Base-by-base conservation (phyloP, 495 filamentous ascomycete genomes). In the Neohortaea acidophila region DNA sequence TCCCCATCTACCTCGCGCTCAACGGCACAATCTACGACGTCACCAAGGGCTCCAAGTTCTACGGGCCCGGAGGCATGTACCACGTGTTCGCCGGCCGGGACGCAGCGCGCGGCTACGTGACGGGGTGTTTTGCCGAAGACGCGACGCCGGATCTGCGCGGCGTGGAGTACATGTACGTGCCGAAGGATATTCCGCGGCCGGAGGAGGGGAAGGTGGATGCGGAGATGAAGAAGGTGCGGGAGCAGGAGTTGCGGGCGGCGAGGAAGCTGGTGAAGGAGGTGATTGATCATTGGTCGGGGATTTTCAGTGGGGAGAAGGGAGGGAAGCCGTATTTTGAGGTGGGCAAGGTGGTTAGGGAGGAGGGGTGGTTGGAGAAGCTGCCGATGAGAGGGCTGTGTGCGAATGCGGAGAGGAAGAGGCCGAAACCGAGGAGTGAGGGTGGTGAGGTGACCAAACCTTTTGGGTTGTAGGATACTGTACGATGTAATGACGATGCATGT, bases 11-110 rank as follows among this genome's bases (percentile, higher is more conserved):
- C 60, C 66, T 99, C 33, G 84, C 83, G 36, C 69, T 99, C 31
- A 99, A 99, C 64, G 81, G 85, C 37, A 77, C 71, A 42, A 82
- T 99, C 64, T 96, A 84, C 70, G 89, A 99, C 58, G 91, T 99
- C 24, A 77, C 78, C 10, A 63, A 70, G 4, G 79, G 79, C 45
- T 72, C 66, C 0, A 59, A 63, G 14, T 74, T 79, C 48, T 97
- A 99, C 69, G 87, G 89, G 1, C 83, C 85, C 0, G 86, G 83
- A 13, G 91, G 89, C 2, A 70, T 68, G 31, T 99, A 99, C 67
- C 66, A 73, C 36, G 80, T 81, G 62, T 94, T 99, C 59, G 67
- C 84, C 0, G 89, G 89, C 21, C 64, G 66, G 13, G 89, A 99
- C 59, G 89, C 89, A 5, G 72, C 81, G 2, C 78, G 89, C 20